Conservation (phyloP, 202 grass and related monocot species). For the Zoysia matrella region DNA sequence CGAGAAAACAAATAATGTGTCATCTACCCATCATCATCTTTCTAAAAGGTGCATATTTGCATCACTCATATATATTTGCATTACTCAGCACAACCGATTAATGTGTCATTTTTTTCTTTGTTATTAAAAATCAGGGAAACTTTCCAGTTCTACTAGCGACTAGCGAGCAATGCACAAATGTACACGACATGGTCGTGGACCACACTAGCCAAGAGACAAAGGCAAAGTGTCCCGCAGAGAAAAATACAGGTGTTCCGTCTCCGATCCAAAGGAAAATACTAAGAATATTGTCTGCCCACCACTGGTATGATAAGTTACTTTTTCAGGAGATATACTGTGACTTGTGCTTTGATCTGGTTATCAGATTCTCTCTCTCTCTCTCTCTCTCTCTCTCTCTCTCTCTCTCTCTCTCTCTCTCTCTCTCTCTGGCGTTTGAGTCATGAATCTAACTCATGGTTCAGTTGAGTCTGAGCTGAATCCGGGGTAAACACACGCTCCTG, state of each 20-base stretch:
- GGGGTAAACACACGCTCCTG: conserved; percentile 8
- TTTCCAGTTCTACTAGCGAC: neutral
- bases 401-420: neutral
- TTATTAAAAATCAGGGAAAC: neutral
- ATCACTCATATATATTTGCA: too few species aligned
- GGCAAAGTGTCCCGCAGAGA: conserved; percentile 13
- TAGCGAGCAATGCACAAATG: neutral
- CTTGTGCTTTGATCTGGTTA: conserved; percentile 36
- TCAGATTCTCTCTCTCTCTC: conserved; percentile 1
- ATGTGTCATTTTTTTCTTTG: too few species aligned
- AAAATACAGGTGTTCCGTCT: neutral
- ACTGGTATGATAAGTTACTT: conserved; percentile 6
- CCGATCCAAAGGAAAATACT: neutral
- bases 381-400: neutral
- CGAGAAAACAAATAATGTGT: too few species aligned
- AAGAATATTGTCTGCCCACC: neutral
- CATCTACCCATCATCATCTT: too few species aligned
- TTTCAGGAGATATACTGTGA: conserved; percentile 1
- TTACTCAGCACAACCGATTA: too few species aligned
- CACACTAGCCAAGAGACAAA: conserved; percentile 27
- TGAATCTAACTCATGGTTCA: neutral
- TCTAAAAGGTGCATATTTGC: too few species aligned
- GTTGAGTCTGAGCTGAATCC: conserved; percentile 17
- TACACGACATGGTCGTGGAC: conserved; percentile 16
- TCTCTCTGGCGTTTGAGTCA: neutral